Conservation (phyloP, 805 yeast genomes). For the Yarrowia sp. region DNA sequence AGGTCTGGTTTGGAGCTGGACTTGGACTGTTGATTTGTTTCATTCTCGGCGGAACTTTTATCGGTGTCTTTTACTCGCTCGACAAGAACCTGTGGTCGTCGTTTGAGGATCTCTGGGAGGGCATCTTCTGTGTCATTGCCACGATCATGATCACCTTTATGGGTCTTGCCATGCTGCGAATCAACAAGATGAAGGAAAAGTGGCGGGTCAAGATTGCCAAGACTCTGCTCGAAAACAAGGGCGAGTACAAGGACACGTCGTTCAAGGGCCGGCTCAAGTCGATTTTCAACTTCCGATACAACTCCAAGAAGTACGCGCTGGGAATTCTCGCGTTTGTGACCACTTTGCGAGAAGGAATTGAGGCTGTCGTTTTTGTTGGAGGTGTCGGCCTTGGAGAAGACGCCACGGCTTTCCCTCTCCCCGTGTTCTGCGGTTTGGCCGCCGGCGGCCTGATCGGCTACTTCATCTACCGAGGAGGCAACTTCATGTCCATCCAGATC, state of each 20-base stretch:
- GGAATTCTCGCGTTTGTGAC: constrained; percentile 89
- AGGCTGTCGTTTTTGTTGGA: constrained; percentile 94
- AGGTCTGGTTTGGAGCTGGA: constrained; percentile 85
- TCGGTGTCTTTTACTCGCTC: constrained; percentile 87
- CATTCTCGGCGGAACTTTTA: constrained; percentile 87
- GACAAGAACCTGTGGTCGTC: constrained; percentile 83
- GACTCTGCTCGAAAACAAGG: constrained; percentile 70
- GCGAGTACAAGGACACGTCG: constrained; percentile 43
- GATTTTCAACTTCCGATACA: constrained; percentile 51
- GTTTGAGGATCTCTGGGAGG: constrained; percentile 97
- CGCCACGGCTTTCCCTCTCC: constrained; percentile 84
- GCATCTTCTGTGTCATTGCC: constrained; percentile 89
- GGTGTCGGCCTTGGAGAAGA: constrained; percentile 82
- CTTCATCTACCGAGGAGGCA: constrained; percentile 80
- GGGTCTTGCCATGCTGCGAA: constrained; percentile 95
- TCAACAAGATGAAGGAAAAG: constrained; percentile 94
- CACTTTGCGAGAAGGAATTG: constrained; percentile 94
- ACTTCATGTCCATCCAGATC: constrained; percentile 79
- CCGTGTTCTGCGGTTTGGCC: constrained; percentile 85
- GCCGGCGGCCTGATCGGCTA: constrained; percentile 79
- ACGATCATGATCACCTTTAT: constrained; percentile 82
- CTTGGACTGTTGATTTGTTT: constrained; percentile 81
- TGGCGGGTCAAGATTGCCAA: constrained; percentile 95
- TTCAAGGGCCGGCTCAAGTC: constrained; percentile 56
- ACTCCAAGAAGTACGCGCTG: constrained; percentile 73